A percentile compares a stretch with the other conserved stretches of the same genome.
Conservation (phyloP, 176 grass and related monocot species). For the Stipa capillata region DNA sequence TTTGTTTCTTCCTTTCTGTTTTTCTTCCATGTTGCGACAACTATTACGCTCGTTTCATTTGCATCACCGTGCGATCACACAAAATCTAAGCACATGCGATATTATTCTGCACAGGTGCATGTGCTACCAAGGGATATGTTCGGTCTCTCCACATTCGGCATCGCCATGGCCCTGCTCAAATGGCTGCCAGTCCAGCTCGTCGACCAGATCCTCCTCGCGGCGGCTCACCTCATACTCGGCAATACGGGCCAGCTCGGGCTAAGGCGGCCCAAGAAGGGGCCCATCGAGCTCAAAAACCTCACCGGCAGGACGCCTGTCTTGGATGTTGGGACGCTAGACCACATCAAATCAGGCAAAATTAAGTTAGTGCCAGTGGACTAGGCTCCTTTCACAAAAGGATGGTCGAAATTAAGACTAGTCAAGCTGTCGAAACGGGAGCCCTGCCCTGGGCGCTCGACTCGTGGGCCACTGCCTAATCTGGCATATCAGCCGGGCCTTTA, state of each 20-base stretch:
- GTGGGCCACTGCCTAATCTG: conserved; percentile 14
- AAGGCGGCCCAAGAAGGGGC: conserved; percentile 69
- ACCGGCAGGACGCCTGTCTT: conserved; percentile 89
- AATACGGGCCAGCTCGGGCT: conserved; percentile 73
- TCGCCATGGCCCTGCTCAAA: conserved; percentile 67
- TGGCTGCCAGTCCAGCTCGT: conserved; percentile 57
- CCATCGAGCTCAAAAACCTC: conserved; percentile 91
- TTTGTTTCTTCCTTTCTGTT: not conserved
- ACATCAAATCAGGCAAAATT: conserved; percentile 94
- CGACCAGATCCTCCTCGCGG: conserved; percentile 59
- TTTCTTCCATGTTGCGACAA: not conserved
- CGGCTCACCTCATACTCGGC: conserved; percentile 55
- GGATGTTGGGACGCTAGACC: conserved; percentile 64
- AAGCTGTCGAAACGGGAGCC: not conserved
- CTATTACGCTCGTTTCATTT: not conserved
- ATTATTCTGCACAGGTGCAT: conserved; percentile 50
- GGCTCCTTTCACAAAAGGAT: not conserved
- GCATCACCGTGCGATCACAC: not conserved
- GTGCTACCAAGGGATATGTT: conserved; percentile 79
- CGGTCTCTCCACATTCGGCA: conserved; percentile 75
- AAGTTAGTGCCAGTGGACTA: conserved; percentile 36
- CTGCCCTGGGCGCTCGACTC: too few relatives aligned
- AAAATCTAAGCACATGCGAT: not conserved
- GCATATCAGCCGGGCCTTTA: not conserved
- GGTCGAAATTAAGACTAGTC: not conserved